These are phyloP conservation scores for Kwoniella dejecticola DNA, from an alignment of 768 basidiomycete species.

Conservation along the genomic window DNA sequence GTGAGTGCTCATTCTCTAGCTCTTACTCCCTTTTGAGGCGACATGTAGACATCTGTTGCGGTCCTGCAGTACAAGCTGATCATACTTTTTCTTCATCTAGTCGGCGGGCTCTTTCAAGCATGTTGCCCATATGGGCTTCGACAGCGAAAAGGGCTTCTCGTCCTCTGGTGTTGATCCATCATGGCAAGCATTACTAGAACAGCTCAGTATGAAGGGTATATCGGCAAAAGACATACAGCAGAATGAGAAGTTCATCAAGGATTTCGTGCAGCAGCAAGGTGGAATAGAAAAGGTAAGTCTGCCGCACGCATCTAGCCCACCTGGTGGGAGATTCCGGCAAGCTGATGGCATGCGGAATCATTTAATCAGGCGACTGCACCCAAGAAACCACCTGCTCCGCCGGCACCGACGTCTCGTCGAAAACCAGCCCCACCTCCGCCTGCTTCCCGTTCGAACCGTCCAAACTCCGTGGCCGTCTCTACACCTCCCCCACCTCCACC, in stretches of 20 bases:
- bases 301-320: too few relatives aligned
- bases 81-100: slow-evolving; percentile 19
- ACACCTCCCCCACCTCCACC: slow-evolving; percentile 51
- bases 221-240: slow-evolving; percentile 67
- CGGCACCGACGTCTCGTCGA: slow-evolving; percentile 59
- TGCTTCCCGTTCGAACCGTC: slow-evolving; percentile 50
- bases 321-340: too few relatives aligned
- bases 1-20: slow-evolving; percentile 27
- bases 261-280: slow-evolving; percentile 67
- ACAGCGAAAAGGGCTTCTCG: slow-evolving; percentile 80
- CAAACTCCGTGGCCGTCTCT: slow-evolving; percentile 46
- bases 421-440: slow-evolving; percentile 57
- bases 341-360: too few relatives aligned
- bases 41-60: slow-evolving; percentile 3
- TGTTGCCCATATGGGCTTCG: slow-evolving; percentile 93
- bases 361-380: slow-evolving; percentile 49
- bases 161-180: slow-evolving; percentile 84
- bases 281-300: slow-evolving; percentile 53
- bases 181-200: slow-evolving; percentile 73
- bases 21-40: too few relatives aligned
- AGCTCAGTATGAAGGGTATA: slow-evolving; percentile 69
- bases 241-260: slow-evolving; percentile 86
- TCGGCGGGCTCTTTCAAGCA: slow-evolving; percentile 70
- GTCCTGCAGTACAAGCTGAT: neutral
- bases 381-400: slow-evolving; percentile 60